Evolutionary conservation across 1,139 yeast species (phyloP).

Genomic region (Nadsonia starkeyi-henricii): DNA sequence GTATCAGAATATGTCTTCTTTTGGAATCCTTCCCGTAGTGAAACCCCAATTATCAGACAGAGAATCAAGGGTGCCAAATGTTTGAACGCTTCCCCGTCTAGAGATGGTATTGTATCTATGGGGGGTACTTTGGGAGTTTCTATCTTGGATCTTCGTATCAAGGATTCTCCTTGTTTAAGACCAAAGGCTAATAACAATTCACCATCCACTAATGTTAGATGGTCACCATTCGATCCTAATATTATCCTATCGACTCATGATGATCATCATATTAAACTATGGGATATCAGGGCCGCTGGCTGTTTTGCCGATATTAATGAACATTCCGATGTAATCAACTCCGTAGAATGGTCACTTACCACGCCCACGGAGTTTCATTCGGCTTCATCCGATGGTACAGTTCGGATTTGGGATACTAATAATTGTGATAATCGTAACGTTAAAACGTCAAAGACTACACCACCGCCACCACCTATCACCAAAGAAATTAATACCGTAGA

Average conservation of each 20-base stretch:
- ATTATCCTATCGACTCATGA: constrained; percentile 54
- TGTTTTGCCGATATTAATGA: constrained; percentile 38
- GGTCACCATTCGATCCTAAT: constrained; percentile 51
- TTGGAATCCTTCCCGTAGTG: constrained; percentile 55
- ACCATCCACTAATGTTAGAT: constrained; percentile 35
- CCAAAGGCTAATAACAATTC: constrained; percentile 28
- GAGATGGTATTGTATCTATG: constrained; percentile 43
- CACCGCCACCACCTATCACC: constrained; percentile 1
- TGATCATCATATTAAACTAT: constrained; percentile 45
- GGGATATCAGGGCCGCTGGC: constrained; percentile 58
- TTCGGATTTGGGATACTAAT: constrained; percentile 58
- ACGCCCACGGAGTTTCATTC: constrained; percentile 38
- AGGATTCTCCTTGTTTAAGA: constrained; percentile 27
- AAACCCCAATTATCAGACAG: constrained; percentile 40
- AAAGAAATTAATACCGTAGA: no score
- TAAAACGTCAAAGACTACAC: constrained; percentile 3
- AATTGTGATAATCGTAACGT: constrained; percentile 9
- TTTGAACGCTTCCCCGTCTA: constrained; percentile 36
- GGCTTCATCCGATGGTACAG: constrained; percentile 58
- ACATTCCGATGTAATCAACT: constrained; percentile 40
- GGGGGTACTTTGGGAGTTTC: constrained; percentile 64
- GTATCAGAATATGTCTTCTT: constrained; percentile 52
- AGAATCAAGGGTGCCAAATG: constrained; percentile 37
- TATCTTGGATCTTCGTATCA: constrained; percentile 46
- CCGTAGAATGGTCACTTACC: constrained; percentile 43